Evolutionary conservation across 2,329 filamentous ascomycete genomes (phyloP), one percentile per base, ranked within the genome.

Genomic region (Monosporascus sp.): DNA sequence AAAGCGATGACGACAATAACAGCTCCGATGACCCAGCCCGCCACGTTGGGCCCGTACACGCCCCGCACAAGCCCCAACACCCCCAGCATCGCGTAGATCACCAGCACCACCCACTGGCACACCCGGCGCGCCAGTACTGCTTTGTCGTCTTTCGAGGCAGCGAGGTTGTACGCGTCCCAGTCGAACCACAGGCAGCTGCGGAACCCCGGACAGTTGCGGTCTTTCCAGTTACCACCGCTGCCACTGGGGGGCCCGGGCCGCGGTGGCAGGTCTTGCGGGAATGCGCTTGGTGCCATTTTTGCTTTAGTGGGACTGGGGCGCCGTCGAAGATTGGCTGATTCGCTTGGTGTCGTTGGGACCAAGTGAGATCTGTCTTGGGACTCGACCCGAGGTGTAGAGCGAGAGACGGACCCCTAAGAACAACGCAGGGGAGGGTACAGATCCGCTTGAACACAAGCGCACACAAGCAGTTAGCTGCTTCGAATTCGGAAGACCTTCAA

Each of bases 111-210:
- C 41, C 52, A 53, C 53, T 53, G 51, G 9, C 49, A 57, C 8
- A 53, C 22, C 20, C 53, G 51, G 43, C 53, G 52, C 6, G 50
- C 49, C 14, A 55, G 37, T 5, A 52, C 46, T 8, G 46, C 38
- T 15, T 2, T 43, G 20, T 55, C 55, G 4, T 37, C 35, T 7
- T 11, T 31, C 39, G 39, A 20, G 6, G 55, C 51, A 11, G 31
- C 27, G 6, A 55, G 47, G 31, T 49, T 54, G 47, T 58, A 58
- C n/a, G 55, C 47, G 39, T 55, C 47, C 55, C 55, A 58, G 37
- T 50, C 53, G 44, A 58, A 56, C n/a, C 35, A n/a, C 43, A 51
- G 55, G 37, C 56, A 58, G n/a, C 41, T 43, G 15, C 56, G 55
- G 38, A 50, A 50, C 35, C 55, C 55, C 2, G 55, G 53, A 11